Conservation (phyloP, 768 basidiomycete genomes). For the Collybia nuda region DNA sequence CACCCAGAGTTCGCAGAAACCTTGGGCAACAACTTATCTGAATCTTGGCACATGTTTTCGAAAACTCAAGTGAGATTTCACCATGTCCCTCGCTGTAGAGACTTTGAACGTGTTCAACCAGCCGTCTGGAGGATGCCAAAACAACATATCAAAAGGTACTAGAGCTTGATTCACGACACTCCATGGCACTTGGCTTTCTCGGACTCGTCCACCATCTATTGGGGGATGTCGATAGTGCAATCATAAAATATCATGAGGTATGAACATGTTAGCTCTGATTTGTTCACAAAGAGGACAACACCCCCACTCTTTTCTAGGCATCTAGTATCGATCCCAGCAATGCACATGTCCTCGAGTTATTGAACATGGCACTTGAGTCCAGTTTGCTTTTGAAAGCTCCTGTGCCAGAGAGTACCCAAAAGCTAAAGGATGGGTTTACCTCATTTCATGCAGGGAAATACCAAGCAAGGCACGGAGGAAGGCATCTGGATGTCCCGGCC, state of each 20-base stretch:
- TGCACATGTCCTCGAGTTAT: conserved; percentile 73
- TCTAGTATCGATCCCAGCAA: conserved; percentile 79
- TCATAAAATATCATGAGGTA: conserved; percentile 92
- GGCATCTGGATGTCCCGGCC: background rate
- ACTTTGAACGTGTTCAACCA: conserved; percentile 16
- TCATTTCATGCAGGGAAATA: too few relatives aligned
- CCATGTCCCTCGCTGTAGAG: background rate
- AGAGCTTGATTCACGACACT: conserved; percentile 82
- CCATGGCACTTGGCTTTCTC: conserved; percentile 80
- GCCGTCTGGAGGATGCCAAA: conserved; percentile 65
- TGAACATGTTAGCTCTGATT: conserved; percentile 16
- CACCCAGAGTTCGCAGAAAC: conserved; percentile 79
- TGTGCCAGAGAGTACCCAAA: background rate
- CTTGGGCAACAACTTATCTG: conserved; percentile 88
- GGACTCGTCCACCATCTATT: conserved; percentile 86
- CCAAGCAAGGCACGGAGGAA: too few relatives aligned
- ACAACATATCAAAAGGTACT: conserved; percentile 76
- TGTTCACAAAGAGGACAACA: too few relatives aligned
- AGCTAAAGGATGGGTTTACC: too few relatives aligned
- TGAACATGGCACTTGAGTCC: conserved; percentile 78
- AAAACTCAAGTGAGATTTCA: conserved; percentile 63
- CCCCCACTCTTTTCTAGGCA: conserved; percentile 1
- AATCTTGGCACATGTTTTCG: conserved; percentile 91
- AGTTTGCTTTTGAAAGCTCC: conserved; percentile 20
- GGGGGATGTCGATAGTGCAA: conserved; percentile 74